Evolutionary conservation across 768 basidiomycete species (phyloP).

Genomic region (Rhodotorula kratochvilovae): DNA sequence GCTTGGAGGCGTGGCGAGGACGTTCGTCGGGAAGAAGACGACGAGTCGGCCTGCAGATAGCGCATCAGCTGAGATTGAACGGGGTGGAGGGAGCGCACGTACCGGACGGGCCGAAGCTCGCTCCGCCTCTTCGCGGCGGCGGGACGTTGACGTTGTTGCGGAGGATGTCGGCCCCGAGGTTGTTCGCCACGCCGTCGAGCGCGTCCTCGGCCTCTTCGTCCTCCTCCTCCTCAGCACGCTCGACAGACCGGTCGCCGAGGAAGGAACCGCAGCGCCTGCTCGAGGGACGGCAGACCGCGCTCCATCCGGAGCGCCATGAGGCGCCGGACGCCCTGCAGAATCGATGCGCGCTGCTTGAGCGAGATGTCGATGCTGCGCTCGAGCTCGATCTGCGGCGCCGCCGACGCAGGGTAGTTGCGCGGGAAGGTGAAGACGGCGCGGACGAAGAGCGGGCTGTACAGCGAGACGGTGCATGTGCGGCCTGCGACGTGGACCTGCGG

Average conservation of each 20-base stretch:
- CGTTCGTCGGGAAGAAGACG: constrained; percentile 32
- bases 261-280: constrained; percentile 77
- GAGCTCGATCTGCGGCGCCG: constrained; percentile 70
- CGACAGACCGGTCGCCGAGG: constrained; percentile 55
- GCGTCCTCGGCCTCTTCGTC: constrained; percentile 36
- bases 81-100: background rate
- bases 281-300: constrained; percentile 61
- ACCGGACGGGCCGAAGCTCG: constrained; percentile 29
- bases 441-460: constrained; percentile 67
- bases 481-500: constrained; percentile 50
- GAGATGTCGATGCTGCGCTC: constrained; percentile 78
- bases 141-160: constrained; percentile 36
- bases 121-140: constrained; percentile 31
- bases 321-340: constrained; percentile 68
- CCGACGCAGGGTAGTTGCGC: constrained; percentile 66
- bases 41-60: constrained; percentile 27
- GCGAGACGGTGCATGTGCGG: constrained; percentile 74
- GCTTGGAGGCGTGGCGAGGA: constrained; percentile 1
- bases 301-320: constrained; percentile 60
- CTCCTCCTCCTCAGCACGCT: constrained; percentile 42
- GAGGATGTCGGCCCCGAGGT: constrained; percentile 15
- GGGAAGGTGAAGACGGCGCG: constrained; percentile 88
- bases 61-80: background rate
- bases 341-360: constrained; percentile 67
- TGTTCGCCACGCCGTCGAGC: background rate